Base-by-base conservation (phyloP, 2,329 filamentous ascomycete genomes). In the Monilinia polystroma region DNA sequence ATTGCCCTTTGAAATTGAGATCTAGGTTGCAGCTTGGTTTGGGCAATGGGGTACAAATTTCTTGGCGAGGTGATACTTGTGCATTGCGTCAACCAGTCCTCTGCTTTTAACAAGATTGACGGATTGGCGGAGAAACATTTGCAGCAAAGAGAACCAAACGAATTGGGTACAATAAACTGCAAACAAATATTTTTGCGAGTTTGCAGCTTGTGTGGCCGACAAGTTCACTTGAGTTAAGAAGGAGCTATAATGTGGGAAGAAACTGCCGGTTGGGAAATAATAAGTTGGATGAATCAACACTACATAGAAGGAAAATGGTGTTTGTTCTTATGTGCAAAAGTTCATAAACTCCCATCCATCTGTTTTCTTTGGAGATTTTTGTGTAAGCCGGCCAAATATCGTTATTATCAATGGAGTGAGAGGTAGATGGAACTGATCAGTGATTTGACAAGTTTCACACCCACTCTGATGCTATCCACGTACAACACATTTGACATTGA, bases 371-470 rank as follows among this genome's bases (percentile, higher is more conserved):
- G 3, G 20, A 20, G n/a, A 49, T 51, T 47, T 6, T 6, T 51
- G 45, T 26, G 7, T 16, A 38, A 51, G 32, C 20, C 2, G 35
- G 32, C 20, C 10, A 12, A 60, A 59, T 6, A 5, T 26, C 58
- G 18, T 51, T 18, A 18, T 26, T 26, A 7, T 51, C 45, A 16
- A 20, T 62, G 45, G 14, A 51, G 32, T 35, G 58, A n/a, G n/a
- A 47, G 45, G 45, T 32, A 51, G 29, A 38, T 51, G 5, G 20
- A 26, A 38, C n/a, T 51, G 14, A 51, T 51, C 45, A 16, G n/a
- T 43, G n/a, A 52, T 41, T n/a, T 23, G 54, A 43, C 54, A 57
- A 26, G 35, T 43, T 62, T 47, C 51, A 26, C 43, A 49, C 45
- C 57, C 18, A 49, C 32, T 51, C 20, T 35, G 14, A 35, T 60